A percentile compares a stretch with the other conserved stretches of the same genome.
Evolutionary conservation across 805 yeast species (phyloP).

Genomic region (Priceomyces fermenticarens): DNA sequence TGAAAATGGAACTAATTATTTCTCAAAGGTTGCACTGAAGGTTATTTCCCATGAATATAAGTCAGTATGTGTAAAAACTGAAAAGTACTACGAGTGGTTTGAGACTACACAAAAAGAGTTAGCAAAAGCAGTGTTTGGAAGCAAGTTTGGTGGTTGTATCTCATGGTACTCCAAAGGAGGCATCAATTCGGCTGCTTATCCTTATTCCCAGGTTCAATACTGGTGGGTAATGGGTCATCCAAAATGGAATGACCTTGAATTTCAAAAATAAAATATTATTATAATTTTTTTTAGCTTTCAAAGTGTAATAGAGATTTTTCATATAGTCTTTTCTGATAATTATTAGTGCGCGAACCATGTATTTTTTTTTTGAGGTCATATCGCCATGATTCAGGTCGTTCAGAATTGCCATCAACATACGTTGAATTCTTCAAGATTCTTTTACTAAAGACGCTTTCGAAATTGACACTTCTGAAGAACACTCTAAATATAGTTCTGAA

Average conservation of each 20-base stretch:
- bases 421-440: background rate
- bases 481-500: conserved; percentile 1
- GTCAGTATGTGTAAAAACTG: conserved; percentile 28
- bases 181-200: conserved; percentile 32
- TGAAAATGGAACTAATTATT: conserved; percentile 29
- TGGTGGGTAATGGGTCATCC: conserved; percentile 27
- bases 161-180: conserved; percentile 36
- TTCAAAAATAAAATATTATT: background rate
- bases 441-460: background rate
- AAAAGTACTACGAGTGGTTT: conserved; percentile 34
- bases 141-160: conserved; percentile 37
- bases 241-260: conserved; percentile 20
- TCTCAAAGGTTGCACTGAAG: conserved; percentile 19
- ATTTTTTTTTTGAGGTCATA: background rate
- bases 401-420: background rate
- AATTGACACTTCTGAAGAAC: background rate
- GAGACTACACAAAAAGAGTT: conserved; percentile 22
- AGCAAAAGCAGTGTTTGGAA: conserved; percentile 31
- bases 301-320: too few relatives aligned
- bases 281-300: too few relatives aligned
- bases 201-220: conserved; percentile 32
- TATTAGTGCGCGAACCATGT: background rate
- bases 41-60: conserved; percentile 25
- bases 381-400: background rate
- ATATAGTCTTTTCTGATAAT: too few relatives aligned